A percentile compares a stretch with the other conserved stretches of the same genome.
Evolutionary conservation across 257 asterid species (phyloP).

Genomic region (Nicotiana undulata): DNA sequence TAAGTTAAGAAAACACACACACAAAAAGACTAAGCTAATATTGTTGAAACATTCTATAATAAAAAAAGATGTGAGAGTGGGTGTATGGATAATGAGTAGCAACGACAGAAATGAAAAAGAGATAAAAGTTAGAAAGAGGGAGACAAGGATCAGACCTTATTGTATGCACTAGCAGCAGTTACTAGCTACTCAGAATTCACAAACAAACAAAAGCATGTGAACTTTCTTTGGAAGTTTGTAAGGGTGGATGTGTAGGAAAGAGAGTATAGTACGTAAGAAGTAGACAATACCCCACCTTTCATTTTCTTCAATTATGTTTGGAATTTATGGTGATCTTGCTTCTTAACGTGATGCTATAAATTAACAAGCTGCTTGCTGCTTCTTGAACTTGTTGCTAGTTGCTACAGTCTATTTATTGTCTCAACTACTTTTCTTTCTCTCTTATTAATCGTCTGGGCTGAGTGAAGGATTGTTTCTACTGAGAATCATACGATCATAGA

Average conservation of each 20-base stretch:
- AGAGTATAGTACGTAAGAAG: not conserved
- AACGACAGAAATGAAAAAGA: not conserved
- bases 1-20: not conserved
- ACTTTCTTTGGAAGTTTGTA: constrained; percentile 49
- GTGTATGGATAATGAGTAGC: not conserved
- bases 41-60: not conserved
- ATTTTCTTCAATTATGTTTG: not conserved
- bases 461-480: not conserved
- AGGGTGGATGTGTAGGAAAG: constrained; percentile 11
- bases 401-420: not conserved
- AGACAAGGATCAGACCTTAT: constrained; percentile 37
- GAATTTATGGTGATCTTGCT: not conserved
- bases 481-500: constrained; percentile 8
- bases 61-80: not conserved
- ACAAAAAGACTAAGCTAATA: not conserved
- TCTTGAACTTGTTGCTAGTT: not conserved
- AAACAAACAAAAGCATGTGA: constrained; percentile 65
- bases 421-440: not conserved
- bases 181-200: not conserved
- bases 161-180: constrained; percentile 23
- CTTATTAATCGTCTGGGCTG: not conserved
- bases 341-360: not conserved
- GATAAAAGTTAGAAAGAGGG: constrained; percentile 9
- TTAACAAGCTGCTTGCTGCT: not conserved
- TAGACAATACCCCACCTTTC: not conserved